Conservation (phyloP, 129 eudicot genomes). For the Arctium minus region DNA sequence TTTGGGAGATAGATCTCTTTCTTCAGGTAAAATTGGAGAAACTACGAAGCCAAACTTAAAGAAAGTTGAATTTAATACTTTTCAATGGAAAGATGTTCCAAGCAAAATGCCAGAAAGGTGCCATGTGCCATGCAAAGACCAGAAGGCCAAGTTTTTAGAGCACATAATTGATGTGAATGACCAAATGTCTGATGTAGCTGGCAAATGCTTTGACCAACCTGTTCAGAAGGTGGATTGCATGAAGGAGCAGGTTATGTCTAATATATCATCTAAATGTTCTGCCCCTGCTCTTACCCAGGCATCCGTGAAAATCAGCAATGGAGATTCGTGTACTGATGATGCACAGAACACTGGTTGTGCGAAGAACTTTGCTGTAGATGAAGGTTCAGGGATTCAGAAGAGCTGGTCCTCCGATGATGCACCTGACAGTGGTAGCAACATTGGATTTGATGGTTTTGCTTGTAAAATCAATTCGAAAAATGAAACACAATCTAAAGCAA, state of each 20-base stretch:
- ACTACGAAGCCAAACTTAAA: slow-evolving; percentile 18
- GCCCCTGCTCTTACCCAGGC: slow-evolving; percentile 58
- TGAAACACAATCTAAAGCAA: slow-evolving; percentile 14
- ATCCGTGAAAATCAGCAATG: slow-evolving; percentile 42
- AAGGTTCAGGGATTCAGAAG: slow-evolving; percentile 44
- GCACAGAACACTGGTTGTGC: slow-evolving; percentile 28
- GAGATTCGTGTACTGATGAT: slow-evolving; percentile 55
- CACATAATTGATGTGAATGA: slow-evolving; percentile 19
- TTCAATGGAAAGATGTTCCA: slow-evolving; percentile 74
- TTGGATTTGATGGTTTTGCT: slow-evolving; percentile 28
- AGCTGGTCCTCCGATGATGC: slow-evolving; percentile 51
- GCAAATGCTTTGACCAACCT: slow-evolving; percentile 31
- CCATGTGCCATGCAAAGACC: slow-evolving; percentile 31
- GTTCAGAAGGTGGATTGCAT: slow-evolving; percentile 31
- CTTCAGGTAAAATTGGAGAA: slow-evolving; percentile 26
- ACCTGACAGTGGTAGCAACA: slow-evolving; percentile 39
- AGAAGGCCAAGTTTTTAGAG: slow-evolving; percentile 10
- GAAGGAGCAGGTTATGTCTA: slow-evolving; percentile 57
- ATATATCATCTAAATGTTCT: slow-evolving; percentile 61
- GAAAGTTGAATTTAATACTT: slow-evolving; percentile 32
- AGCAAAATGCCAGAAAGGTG: slow-evolving; percentile 25
- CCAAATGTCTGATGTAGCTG: slow-evolving; percentile 28
- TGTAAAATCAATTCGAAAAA: slow-evolving; percentile 16
- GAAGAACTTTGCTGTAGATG: slow-evolving; percentile 41
- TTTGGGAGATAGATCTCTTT: slow-evolving; percentile 16